These are phyloP conservation scores for Penicillium lividum DNA, from an alignment of 495 filamentous ascomycete genomes.

Conservation along the genomic window DNA sequence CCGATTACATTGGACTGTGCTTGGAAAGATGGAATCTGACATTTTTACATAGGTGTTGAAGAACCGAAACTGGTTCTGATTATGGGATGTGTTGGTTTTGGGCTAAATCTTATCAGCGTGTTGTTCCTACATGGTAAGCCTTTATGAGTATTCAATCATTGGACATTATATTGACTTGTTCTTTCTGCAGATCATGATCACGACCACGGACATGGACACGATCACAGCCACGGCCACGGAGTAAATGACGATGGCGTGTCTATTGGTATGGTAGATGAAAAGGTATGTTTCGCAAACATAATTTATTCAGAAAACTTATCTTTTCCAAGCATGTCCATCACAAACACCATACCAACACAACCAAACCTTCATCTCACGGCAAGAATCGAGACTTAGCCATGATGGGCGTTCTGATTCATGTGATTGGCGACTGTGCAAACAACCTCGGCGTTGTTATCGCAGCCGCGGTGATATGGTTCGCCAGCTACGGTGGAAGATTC, in stretches of 20 bases:
- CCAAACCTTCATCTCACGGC: background rate
- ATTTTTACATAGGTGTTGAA: conserved; percentile 53
- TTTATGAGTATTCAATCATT: background rate
- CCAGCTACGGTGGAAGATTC: conserved; percentile 34
- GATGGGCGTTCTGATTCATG: conserved; percentile 50
- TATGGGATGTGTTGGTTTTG: conserved; percentile 75
- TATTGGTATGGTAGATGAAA: conserved; percentile 7
- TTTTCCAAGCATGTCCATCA: conserved; percentile 12
- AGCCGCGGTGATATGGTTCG: conserved; percentile 44
- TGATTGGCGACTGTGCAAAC: conserved; percentile 46
- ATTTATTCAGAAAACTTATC: background rate
- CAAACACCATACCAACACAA: conserved; percentile 7
- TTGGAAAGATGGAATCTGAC: background rate
- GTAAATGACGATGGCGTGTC: background rate
- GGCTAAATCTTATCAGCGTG: conserved; percentile 74
- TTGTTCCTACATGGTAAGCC: conserved; percentile 69
- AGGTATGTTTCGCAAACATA: background rate
- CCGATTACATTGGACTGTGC: too few species aligned
- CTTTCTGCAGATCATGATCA: conserved; percentile 5
- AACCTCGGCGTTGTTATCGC: conserved; percentile 50
- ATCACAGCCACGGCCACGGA: conserved; percentile 19
- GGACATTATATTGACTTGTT: background rate
- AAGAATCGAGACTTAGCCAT: conserved; percentile 39
- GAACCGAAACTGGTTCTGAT: conserved; percentile 73
- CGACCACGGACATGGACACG: conserved; percentile 19